Percentiles rank a stretch among this genome's conserved stretches.
phyloP scores from a whole-genome alignment of 805 yeast species.

The Candida gorgasii region DNA sequence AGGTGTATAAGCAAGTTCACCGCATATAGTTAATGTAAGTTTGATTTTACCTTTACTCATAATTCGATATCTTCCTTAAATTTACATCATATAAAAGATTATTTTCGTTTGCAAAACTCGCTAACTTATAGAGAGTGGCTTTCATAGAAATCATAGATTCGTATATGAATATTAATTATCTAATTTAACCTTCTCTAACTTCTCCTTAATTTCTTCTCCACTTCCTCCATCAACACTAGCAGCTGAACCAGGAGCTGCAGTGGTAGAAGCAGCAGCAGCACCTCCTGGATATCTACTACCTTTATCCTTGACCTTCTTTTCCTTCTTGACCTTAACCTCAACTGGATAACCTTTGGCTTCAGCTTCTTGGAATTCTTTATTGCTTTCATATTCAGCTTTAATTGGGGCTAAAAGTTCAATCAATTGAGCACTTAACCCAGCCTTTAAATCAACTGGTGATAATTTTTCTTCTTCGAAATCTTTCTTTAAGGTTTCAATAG shows the following conservation, averaged over 20 bases:
- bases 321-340: slow-evolving; percentile 60
- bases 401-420: slow-evolving; percentile 82
- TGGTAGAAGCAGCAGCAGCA: not conserved
- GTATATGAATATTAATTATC: not conserved
- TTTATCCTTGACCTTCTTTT: slow-evolving; percentile 79
- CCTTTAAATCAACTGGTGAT: slow-evolving; percentile 90
- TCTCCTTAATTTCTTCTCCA: slow-evolving; percentile 35
- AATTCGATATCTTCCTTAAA: no score
- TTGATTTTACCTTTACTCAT: no score
- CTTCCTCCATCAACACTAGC: slow-evolving; percentile 27
- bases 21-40: no score
- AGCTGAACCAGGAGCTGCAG: slow-evolving; percentile 1
- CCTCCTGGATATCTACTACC: slow-evolving; percentile 88
- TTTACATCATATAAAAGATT: no score
- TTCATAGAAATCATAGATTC: no score
- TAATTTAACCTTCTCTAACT: slow-evolving; percentile 6
- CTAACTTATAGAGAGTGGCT: no score
- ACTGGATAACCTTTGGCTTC: slow-evolving; percentile 83
- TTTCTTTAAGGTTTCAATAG: slow-evolving; percentile 66
- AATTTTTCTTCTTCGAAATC: slow-evolving; percentile 75
- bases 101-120: no score
- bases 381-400: slow-evolving; percentile 62
- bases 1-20: no score
- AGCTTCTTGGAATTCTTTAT: slow-evolving; percentile 73
- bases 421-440: slow-evolving; percentile 87